Evolutionary conservation across 2,329 filamentous ascomycete species (phyloP), one percentile per base, ranked within the genome.

Genomic region (Fonsecaea erecta): DNA sequence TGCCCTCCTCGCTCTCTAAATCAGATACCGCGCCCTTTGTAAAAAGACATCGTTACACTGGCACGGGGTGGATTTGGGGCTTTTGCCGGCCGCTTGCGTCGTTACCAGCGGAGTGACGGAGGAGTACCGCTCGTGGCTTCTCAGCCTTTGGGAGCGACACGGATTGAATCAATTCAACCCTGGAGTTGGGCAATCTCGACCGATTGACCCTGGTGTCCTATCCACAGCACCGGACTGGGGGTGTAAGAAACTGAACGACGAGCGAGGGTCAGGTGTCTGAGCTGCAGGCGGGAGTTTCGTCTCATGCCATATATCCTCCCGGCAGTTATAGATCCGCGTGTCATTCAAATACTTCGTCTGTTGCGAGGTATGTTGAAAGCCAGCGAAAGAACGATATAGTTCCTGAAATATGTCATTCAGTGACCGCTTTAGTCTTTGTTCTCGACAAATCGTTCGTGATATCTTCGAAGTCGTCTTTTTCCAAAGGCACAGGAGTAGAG

Each of bases 361-460:
- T 76, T 96, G 92, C 9, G 92, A 94, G 0, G 94, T 98, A 76
- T 98, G 95, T 78, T 99, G 95, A 76, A 99, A 99, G 0, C 95
- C 95, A 64, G 95, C 95, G 74, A 97, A 98, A 99, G 83, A 64
- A 99, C 86, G 67, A 99, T 93, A 78, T 97, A 98, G 75, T 97
- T 92, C 79, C 98, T 98, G 84, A 88, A 98, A 76, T 92, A 94
- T 2, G 93, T 96, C 93, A 99, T 97, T 71, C 94, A 87, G 77
- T 97, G 93, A 2, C 95, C 95, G 76, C 91, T 96, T 70, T n/a
- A n/a, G n/a, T n/a, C n/a, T n/a, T n/a, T n/a, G n/a, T n/a, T n/a
- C n/a, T n/a, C n/a, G n/a, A n/a, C n/a, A n/a, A n/a, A n/a, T n/a
- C n/a, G n/a, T n/a, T n/a, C n/a, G n/a, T n/a, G n/a, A n/a, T n/a